Evolutionary conservation across 345 rosid species (phyloP), one percentile per base, ranked within the genome.

Genomic region (Nephelium lappaceum): DNA sequence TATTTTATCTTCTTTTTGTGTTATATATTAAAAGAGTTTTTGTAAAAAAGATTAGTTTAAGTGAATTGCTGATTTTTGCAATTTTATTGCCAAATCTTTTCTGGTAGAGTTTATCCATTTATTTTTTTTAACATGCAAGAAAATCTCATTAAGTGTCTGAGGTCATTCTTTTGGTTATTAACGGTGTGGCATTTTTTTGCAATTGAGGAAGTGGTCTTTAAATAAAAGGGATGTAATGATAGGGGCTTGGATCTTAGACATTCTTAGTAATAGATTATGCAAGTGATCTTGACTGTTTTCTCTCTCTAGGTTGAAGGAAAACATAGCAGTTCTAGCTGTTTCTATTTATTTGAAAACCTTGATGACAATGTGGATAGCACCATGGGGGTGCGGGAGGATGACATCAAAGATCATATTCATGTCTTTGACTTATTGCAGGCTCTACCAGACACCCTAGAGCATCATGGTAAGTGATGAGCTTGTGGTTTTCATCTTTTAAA

Each of bases 301-400:
- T 79, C 69, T 53, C 69, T 78, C 73, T 79, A 95, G 98, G 93
- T 92, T 80, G 94, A 90, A 85, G 92, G 88, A 70, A 92, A 87
- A 76, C 86, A 41, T 78, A 89, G 90, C 77, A 83, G 85, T 31
- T 88, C 88, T 77, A 76, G 89, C 77, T 87, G 97, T 84, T 95
- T 92, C 83, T 95, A 93, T 86, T 81, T 95, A 83, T 81, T 84
- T 43, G 98, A 95, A 86, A 84, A 84, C 73, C 89, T 95, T 65
- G 73, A 86, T 60, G 83, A 84, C 49, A 61, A 75, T 67, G 39
- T 43, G 61, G 87, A 84, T 78, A 84, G 85, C 42, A 64, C 74
- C 36, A 67, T 87, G 67, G 86, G 62, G 80, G 81, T 63, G 75
- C 82, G 71, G 80, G 81, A 69, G 77, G 87, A 64, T 72, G 81